Conservation (phyloP, 2,329 filamentous ascomycete genomes). For the Leptoxyphium fumago region DNA sequence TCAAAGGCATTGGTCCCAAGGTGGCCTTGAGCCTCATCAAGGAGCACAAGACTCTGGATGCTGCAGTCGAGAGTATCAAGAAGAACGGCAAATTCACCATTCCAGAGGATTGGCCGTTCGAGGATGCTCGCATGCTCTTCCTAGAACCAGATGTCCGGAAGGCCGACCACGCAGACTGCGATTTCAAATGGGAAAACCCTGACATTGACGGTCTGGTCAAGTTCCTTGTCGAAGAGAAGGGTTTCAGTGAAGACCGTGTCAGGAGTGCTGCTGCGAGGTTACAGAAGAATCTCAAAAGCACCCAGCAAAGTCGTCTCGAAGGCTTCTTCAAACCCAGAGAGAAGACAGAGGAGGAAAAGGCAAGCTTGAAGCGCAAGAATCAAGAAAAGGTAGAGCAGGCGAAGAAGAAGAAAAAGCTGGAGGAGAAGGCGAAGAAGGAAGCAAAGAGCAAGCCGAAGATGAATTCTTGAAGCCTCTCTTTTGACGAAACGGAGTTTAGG, state of each 20-base stretch:
- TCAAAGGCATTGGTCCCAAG: slow-evolving; percentile 83
- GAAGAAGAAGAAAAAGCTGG: slow-evolving; percentile 89
- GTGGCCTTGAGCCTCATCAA: slow-evolving; percentile 90
- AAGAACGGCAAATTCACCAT: slow-evolving; percentile 67
- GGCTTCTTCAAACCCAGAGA: slow-evolving; percentile 93
- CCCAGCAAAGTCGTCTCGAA: slow-evolving; percentile 80
- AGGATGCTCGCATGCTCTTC: slow-evolving; percentile 83
- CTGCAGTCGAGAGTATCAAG: slow-evolving; percentile 67
- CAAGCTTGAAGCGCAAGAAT: slow-evolving; percentile 76
- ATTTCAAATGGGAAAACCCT: slow-evolving; percentile 96
- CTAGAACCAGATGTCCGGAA: slow-evolving; percentile 75
- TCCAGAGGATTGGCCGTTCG: slow-evolving; percentile 93
- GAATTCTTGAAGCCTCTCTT: slow-evolving; percentile 11
- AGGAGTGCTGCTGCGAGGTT: slow-evolving; percentile 62
- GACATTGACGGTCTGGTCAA: slow-evolving; percentile 81
- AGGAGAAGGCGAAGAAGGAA: slow-evolving; percentile 90
- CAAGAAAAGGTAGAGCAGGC: slow-evolving; percentile 84
- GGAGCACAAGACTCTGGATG: slow-evolving; percentile 77
- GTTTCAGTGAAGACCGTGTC: slow-evolving; percentile 91
- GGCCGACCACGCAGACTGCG: slow-evolving; percentile 73
- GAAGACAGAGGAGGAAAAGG: slow-evolving; percentile 76
- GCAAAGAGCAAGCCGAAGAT: slow-evolving; percentile 64
- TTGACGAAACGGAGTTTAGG: too few species aligned
- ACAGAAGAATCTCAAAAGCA: slow-evolving; percentile 79
- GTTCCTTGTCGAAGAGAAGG: slow-evolving; percentile 86